phyloP scores from a whole-genome alignment of 208 protist species.

The Trypanosoma congolense region DNA sequence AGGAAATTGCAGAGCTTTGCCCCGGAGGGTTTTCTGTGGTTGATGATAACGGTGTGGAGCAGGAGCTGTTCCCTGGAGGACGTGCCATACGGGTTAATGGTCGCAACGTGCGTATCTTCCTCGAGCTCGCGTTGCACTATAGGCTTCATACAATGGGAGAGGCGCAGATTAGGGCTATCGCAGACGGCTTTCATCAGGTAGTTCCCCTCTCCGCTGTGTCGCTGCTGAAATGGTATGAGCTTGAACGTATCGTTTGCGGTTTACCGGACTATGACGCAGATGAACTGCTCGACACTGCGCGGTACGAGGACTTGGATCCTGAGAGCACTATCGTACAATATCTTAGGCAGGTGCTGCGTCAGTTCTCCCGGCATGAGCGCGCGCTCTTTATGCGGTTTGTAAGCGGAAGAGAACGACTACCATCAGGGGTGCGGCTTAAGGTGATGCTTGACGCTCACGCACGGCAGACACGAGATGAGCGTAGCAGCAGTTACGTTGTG shows the following conservation, averaged over 20 bases:
- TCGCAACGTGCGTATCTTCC: constrained; percentile 63
- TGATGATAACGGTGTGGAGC: constrained; percentile 40
- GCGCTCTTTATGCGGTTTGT: constrained; percentile 90
- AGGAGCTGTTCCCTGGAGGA: constrained; percentile 45
- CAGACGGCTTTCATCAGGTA: constrained; percentile 82
- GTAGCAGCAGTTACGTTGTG: neutral
- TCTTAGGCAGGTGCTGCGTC: constrained; percentile 71
- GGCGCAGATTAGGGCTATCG: constrained; percentile 60
- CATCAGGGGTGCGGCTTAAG: constrained; percentile 67
- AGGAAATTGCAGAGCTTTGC: constrained; percentile 51
- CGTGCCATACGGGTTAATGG: constrained; percentile 37
- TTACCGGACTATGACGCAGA: constrained; percentile 87
- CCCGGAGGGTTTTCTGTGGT: constrained; percentile 64
- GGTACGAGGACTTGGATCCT: constrained; percentile 65
- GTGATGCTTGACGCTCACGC: constrained; percentile 65
- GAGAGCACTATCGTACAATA: constrained; percentile 59
- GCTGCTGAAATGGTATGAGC: constrained; percentile 85
- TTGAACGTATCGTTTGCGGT: constrained; percentile 89
- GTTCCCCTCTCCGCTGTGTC: constrained; percentile 65
- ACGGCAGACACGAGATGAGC: constrained; percentile 3
- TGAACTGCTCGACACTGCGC: constrained; percentile 70
- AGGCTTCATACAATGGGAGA: constrained; percentile 45
- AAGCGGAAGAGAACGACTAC: constrained; percentile 82
- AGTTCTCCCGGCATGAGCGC: constrained; percentile 78
- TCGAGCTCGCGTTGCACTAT: constrained; percentile 40